phyloP scores from a whole-genome alignment of 2,329 filamentous ascomycete genomes.

The Chaetomium sp. region DNA sequence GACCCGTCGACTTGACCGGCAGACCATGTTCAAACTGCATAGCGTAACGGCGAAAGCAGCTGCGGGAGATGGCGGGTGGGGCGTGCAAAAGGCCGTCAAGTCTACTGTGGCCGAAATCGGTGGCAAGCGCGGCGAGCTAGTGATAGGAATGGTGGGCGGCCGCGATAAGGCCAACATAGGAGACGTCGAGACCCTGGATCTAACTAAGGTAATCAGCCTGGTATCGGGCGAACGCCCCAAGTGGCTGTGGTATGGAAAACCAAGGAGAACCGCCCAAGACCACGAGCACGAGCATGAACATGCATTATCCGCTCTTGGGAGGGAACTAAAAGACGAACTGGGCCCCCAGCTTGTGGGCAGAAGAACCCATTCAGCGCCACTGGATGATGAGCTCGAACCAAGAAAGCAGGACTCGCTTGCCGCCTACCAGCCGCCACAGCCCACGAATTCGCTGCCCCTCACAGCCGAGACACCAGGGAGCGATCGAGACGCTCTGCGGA shows the following conservation, averaged over 20 bases:
- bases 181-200: slow-evolving; percentile 85
- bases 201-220: slow-evolving; percentile 74
- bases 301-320: slow-evolving; percentile 45
- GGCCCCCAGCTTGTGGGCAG: slow-evolving; percentile 30
- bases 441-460: slow-evolving; percentile 39
- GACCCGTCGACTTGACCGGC: slow-evolving; percentile 72
- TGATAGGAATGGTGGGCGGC: slow-evolving; percentile 87
- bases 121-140: slow-evolving; percentile 88
- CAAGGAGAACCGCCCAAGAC: slow-evolving; percentile 54
- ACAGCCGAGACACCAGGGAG: slow-evolving; percentile 42
- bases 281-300: slow-evolving; percentile 38
- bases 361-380: slow-evolving; percentile 44
- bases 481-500: slow-evolving; percentile 54
- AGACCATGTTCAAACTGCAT: slow-evolving; percentile 75
- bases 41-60: slow-evolving; percentile 83
- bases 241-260: slow-evolving; percentile 93
- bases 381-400: slow-evolving; percentile 45
- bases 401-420: slow-evolving; percentile 41
- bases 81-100: slow-evolving; percentile 88
- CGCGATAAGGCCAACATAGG: slow-evolving; percentile 84
- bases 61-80: slow-evolving; percentile 81
- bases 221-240: slow-evolving; percentile 77
- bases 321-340: slow-evolving; percentile 41
- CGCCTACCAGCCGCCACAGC: slow-evolving; percentile 38
- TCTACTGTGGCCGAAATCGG: slow-evolving; percentile 90